phyloP scores from a whole-genome alignment of 805 yeast species.

The Nadsonia fulvescens region DNA sequence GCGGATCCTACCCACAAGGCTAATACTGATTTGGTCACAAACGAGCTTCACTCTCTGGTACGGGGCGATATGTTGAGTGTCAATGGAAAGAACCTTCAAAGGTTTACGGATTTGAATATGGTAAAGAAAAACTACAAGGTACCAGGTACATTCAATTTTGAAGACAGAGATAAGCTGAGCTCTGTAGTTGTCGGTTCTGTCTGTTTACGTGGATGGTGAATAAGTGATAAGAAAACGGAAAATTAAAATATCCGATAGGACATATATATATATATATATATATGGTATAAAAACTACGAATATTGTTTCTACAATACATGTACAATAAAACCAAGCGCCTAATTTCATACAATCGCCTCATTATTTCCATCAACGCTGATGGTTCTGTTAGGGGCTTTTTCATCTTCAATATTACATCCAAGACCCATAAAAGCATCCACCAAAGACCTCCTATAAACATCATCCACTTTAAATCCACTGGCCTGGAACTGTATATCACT shows the following conservation, averaged over 20 bases:
- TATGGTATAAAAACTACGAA: no score
- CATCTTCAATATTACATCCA: conserved; percentile 59
- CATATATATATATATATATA: no score
- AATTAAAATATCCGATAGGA: no score
- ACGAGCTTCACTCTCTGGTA: conserved; percentile 9
- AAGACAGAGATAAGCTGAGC: conserved; percentile 3
- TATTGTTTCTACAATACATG: no score
- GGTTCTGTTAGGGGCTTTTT: no score
- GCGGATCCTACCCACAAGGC: conserved; percentile 16
- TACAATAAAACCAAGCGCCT: no score
- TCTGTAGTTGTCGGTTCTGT: conserved; percentile 9
- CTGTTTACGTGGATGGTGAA: conserved; percentile 9
- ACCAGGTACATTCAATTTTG: conserved; percentile 5
- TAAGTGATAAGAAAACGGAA: conserved; percentile 2
- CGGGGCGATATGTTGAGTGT: conserved; percentile 8
- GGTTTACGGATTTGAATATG: conserved; percentile 5
- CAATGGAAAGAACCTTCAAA: conserved; percentile 5
- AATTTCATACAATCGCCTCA: no score
- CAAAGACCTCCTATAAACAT: conserved; percentile 56
- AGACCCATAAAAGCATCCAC: conserved; percentile 84
- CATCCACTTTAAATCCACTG: conserved; percentile 63
- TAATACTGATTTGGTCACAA: conserved; percentile 10
- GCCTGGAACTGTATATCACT: conserved; percentile 55
- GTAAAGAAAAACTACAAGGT: conserved; percentile 10
- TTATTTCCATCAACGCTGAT: no score